Evolutionary conservation across 768 basidiomycete species (phyloP).

Genomic region (Tubosaeta brunneosetosa): DNA sequence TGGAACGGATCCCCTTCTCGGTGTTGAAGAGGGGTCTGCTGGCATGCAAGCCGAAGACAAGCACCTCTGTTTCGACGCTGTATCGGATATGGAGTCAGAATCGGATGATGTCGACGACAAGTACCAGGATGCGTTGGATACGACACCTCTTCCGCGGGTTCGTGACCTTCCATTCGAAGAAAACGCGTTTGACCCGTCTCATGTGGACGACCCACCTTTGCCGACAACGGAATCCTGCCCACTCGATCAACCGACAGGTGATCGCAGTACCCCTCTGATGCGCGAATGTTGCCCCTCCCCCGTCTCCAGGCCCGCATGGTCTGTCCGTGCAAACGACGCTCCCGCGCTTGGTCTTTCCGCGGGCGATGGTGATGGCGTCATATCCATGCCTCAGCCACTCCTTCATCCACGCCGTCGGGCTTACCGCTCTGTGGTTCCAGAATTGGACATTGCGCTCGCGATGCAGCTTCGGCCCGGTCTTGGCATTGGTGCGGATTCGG

Average conservation of each 20-base stretch:
- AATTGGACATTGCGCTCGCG: slow-evolving; percentile 63
- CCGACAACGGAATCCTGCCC: not conserved
- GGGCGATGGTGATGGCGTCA: not conserved
- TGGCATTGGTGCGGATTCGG: slow-evolving; percentile 65
- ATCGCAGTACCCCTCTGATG: slow-evolving; percentile 12
- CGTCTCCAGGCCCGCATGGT: slow-evolving; percentile 27
- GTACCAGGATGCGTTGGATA: slow-evolving; percentile 29
- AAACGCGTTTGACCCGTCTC: slow-evolving; percentile 4
- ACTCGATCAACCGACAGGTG: slow-evolving; percentile 6
- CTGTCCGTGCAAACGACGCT: slow-evolving; percentile 24
- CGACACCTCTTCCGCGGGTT: slow-evolving; percentile 16
- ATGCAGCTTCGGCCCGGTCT: slow-evolving; percentile 75
- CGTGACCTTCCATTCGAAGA: slow-evolving; percentile 19
- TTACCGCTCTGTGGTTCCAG: slow-evolving; percentile 41
- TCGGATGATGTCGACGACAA: slow-evolving; percentile 26
- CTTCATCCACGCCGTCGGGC: slow-evolving; percentile 22
- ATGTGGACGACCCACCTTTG: slow-evolving; percentile 12
- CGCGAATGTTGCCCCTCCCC: slow-evolving; percentile 11
- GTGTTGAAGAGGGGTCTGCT: slow-evolving; percentile 2
- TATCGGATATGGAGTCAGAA: slow-evolving; percentile 22
- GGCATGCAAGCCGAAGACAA: slow-evolving; percentile 2
- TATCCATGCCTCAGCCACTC: slow-evolving; percentile 10
- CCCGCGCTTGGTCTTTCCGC: slow-evolving; percentile 18
- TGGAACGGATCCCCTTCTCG: not conserved
- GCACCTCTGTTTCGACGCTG: slow-evolving; percentile 5